phyloP scores from a whole-genome alignment of 2,329 filamentous ascomycete species.

The Colletotrichum sp. region DNA sequence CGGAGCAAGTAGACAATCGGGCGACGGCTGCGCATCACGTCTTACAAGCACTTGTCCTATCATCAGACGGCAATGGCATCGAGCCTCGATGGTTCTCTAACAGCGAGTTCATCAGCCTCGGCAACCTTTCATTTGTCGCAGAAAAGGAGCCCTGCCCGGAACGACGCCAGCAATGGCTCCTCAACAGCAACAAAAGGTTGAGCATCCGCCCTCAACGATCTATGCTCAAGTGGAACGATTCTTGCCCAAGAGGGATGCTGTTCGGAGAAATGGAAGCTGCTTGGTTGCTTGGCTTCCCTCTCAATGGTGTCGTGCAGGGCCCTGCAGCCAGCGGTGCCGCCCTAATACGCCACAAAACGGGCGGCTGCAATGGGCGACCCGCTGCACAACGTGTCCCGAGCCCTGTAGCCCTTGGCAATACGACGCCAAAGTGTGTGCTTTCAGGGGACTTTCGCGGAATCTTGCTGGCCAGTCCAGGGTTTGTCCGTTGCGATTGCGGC shows the following conservation, averaged over 20 bases:
- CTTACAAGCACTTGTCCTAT: neutral
- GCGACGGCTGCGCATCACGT: neutral
- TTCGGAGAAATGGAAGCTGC: slow-evolving; percentile 19
- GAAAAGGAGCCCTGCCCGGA: neutral
- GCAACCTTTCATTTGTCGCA: neutral
- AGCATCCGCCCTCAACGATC: slow-evolving; percentile 2
- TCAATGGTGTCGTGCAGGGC: neutral
- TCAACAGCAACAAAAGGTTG: slow-evolving; percentile 12
- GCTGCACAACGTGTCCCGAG: slow-evolving; percentile 8
- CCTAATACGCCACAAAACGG: neutral
- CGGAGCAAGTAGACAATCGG: neutral
- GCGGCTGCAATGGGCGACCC: neutral
- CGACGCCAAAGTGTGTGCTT: neutral
- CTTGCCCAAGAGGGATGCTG: neutral
- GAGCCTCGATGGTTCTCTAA: neutral
- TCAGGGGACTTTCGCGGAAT: neutral
- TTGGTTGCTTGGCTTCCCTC: neutral
- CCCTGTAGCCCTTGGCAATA: slow-evolving; percentile 12
- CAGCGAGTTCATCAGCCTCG: neutral
- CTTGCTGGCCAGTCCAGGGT: neutral
- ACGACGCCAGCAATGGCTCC: neutral
- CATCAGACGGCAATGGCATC: neutral
- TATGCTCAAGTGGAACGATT: slow-evolving; percentile 9
- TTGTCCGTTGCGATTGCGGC: neutral
- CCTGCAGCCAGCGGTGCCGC: neutral